phyloP scores from a whole-genome alignment of 164 flowering plant genomes.

The Houttuynia cordata region DNA sequence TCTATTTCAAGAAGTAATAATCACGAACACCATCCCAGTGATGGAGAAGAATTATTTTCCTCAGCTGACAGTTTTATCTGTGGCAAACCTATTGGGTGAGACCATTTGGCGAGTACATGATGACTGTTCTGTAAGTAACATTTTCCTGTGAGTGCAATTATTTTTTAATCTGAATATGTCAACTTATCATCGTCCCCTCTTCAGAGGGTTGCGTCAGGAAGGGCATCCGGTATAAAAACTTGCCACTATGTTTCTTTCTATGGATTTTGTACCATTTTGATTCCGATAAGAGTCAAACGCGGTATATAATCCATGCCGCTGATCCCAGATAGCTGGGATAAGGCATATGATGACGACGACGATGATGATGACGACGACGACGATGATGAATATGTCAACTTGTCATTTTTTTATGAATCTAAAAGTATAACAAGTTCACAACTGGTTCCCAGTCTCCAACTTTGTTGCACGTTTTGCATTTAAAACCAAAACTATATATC shows the following conservation, averaged over 20 bases:
- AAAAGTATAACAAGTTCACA: background rate
- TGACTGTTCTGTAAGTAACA: slow-evolving; percentile 87
- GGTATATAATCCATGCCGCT: no score
- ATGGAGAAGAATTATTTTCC: slow-evolving; percentile 70
- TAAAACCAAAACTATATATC: no score
- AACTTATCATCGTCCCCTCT: no score
- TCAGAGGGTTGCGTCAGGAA: no score
- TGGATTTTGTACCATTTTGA: no score
- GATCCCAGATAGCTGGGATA: no score
- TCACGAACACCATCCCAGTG: slow-evolving; percentile 77
- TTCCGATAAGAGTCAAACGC: no score
- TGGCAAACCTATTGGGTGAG: slow-evolving; percentile 83
- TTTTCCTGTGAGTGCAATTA: slow-evolving; percentile 30
- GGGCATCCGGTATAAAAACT: no score
- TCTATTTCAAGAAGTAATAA: slow-evolving; percentile 80
- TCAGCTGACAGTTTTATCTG: slow-evolving; percentile 69
- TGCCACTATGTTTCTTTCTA: no score
- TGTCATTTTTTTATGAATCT: background rate
- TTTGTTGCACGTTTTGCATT: background rate
- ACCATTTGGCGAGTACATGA: slow-evolving; percentile 95
- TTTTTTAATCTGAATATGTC: background rate
- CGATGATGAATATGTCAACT: background rate
- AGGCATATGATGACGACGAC: no score
- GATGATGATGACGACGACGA: no score
- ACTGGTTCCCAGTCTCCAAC: no score